A percentile compares a stretch with the other conserved stretches of the same genome.
phyloP scores from a whole-genome alignment of 257 asterid species.

The Craterostigma plantagineum region DNA sequence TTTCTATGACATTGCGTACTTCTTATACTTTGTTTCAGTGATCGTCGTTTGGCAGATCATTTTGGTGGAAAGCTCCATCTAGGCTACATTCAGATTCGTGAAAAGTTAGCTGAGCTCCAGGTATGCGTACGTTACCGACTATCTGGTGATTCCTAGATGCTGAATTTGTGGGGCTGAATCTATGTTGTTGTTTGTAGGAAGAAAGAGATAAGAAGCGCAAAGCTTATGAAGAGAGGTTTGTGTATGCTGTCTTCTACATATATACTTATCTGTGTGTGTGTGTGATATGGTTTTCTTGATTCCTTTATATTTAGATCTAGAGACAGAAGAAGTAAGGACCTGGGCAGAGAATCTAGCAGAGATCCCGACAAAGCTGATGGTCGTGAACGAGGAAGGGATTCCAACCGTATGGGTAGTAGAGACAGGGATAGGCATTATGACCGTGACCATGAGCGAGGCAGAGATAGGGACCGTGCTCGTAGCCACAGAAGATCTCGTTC shows the following conservation, averaged over 20 bases:
- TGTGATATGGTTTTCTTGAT: not conserved
- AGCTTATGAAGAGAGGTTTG: constrained; percentile 68
- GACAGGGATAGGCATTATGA: no score
- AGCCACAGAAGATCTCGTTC: constrained; percentile 78
- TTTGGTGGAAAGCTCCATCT: constrained; percentile 99
- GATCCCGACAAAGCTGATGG: constrained; percentile 52
- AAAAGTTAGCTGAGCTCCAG: constrained; percentile 88
- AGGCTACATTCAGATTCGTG: constrained; percentile 94
- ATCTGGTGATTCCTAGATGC: not conserved
- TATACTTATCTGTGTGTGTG: constrained; percentile 6
- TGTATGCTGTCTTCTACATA: constrained; percentile 1
- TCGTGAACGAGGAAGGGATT: constrained; percentile 46
- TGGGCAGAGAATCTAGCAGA: constrained; percentile 51
- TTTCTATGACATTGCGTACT: constrained; percentile 5
- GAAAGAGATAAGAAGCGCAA: constrained; percentile 60
- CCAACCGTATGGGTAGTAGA: constrained; percentile 41
- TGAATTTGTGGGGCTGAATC: not conserved
- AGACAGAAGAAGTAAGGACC: constrained; percentile 54
- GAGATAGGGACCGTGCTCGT: constrained; percentile 55
- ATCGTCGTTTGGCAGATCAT: constrained; percentile 98
- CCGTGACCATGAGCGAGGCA: constrained; percentile 46
- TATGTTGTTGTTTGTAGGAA: constrained; percentile 41
- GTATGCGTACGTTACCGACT: constrained; percentile 25
- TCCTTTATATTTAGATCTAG: constrained; percentile 29
- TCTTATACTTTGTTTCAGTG: constrained; percentile 42